Conservation (phyloP, 2,329 filamentous ascomycete species). For the Pseudogymnoascus sp. region DNA sequence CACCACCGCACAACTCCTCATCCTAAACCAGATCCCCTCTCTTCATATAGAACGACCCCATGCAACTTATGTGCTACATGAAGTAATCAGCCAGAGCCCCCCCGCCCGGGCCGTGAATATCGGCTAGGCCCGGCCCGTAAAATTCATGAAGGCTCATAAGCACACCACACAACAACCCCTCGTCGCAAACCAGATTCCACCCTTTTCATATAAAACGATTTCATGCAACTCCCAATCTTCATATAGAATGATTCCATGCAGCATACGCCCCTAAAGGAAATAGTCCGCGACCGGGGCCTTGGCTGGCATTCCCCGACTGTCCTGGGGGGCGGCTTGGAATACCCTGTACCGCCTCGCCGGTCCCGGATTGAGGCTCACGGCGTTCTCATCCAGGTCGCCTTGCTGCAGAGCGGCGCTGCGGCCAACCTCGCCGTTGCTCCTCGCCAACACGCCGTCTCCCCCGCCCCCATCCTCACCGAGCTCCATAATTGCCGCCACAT, state of each 20-base stretch:
- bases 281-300: constrained; percentile 59
- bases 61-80: constrained; percentile 39
- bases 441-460: constrained; percentile 37
- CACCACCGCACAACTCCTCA: neutral
- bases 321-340: constrained; percentile 93
- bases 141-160: no score
- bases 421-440: constrained; percentile 39
- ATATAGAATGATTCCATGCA: no score
- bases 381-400: constrained; percentile 43
- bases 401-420: constrained; percentile 39
- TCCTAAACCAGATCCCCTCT: neutral
- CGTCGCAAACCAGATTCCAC: no score
- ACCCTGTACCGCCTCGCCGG: constrained; percentile 88
- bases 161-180: no score
- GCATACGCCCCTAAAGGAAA: no score
- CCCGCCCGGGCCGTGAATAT: no score
- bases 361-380: constrained; percentile 51
- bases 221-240: no score
- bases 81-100: constrained; percentile 85
- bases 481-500: constrained; percentile 91
- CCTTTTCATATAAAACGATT: no score
- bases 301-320: constrained; percentile 92
- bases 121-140: no score
- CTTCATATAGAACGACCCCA: neutral
- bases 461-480: constrained; percentile 80